Evolutionary conservation across 2,329 filamentous ascomycete species (phyloP), one percentile per base, ranked within the genome.

Genomic region (Botrytis cinerea): DNA sequence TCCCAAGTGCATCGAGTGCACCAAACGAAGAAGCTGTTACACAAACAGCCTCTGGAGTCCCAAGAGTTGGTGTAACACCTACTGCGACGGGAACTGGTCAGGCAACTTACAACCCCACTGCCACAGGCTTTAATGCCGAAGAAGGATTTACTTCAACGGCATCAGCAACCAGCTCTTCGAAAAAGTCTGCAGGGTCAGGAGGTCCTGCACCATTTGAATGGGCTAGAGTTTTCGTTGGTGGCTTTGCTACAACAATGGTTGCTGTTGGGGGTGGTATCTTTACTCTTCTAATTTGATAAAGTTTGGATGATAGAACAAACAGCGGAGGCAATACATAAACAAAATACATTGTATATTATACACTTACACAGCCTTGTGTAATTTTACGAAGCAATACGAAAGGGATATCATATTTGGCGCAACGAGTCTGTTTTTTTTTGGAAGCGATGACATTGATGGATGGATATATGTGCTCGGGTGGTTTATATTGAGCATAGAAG

Each of bases 201-300:
- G 74, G 76, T 18, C 76, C 76, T 2, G 74, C 76, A 25, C 78
- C 79, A 57, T 80, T 80, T 61, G 76, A 77, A 45, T 80, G 79
- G 79, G 75, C 75, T 28, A 68, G 72, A 54, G 75, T 79, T 25
- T 70, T 78, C 2, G 67, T 80, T 67, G 74, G 75, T 43, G 73
- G 62, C 22, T 54, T 79, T 10, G 74, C 69, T 22, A 32, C 79
- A 43, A 71, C 67, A 3, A 61, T 77, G 40, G 77, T 78, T 74
- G 76, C 79, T 61, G n/a, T 79, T 60, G 79, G 79, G 43, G 76
- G 77, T 40, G 76, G 76, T 3, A 25, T 80, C 2, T 78, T 80
- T 74, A 70, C 75, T 18, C 46, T 71, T 40, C 25, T 73, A 28
- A 46, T 72, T n/a, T 72, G 66, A 72, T 57, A 12, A 59, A 57